phyloP scores from a whole-genome alignment of 1,284 basidiomycete species.

The Cutaneotrichosporon spelunceum region DNA sequence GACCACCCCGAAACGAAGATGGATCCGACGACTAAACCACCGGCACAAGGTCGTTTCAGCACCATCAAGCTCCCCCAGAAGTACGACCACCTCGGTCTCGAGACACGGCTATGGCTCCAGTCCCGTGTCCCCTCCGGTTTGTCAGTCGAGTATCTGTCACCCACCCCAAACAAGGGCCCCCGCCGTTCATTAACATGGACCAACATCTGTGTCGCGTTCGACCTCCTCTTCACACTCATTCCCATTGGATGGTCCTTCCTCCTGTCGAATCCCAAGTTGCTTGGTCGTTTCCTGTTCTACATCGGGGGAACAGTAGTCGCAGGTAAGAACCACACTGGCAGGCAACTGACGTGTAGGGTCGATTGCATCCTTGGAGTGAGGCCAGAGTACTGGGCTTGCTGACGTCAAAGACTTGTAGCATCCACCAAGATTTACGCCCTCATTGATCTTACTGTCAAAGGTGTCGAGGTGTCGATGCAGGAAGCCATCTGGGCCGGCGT shows the following conservation, averaged over 20 bases:
- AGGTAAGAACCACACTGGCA: not conserved
- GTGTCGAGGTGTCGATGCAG: not conserved
- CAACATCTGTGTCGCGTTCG: constrained; percentile 6
- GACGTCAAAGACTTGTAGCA: not conserved
- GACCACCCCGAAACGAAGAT: not conserved
- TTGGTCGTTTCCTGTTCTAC: not conserved
- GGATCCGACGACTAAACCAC: not conserved
- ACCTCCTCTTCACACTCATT: constrained; percentile 8
- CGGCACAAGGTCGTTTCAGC: not conserved
- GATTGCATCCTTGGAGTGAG: not conserved
- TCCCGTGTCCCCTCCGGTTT: not conserved
- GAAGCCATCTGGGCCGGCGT: constrained; percentile 1
- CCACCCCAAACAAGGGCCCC: too few species aligned
- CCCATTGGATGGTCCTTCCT: too few species aligned
- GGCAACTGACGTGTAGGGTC: not conserved
- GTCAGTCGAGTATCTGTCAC: not conserved
- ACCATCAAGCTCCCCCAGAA: constrained; percentile 5
- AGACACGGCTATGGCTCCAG: constrained; percentile 62
- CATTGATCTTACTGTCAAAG: constrained; percentile 7
- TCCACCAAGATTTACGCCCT: constrained; percentile 2
- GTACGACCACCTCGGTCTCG: constrained; percentile 71
- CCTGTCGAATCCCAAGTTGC: too few species aligned
- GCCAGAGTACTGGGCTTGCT: not conserved
- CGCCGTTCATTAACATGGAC: not conserved
- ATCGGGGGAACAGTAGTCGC: not conserved